Conservation (phyloP, 2,329 filamentous ascomycete species). For the Pseudogymnoascus sp. region DNA sequence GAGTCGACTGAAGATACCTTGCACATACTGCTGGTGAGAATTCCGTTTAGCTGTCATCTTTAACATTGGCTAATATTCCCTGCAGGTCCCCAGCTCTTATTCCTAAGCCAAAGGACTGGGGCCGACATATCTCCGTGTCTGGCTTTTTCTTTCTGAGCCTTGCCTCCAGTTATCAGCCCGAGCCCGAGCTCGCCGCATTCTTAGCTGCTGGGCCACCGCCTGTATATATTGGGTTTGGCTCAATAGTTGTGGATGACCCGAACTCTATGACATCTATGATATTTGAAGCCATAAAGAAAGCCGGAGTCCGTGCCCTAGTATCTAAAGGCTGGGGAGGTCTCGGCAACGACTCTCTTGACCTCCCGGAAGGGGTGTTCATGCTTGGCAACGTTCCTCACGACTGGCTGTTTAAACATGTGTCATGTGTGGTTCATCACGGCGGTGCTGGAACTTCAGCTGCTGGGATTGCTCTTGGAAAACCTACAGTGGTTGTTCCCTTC, state of each 20-base stretch:
- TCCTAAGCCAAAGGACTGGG: slow-evolving; percentile 61
- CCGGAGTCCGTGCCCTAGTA: slow-evolving; percentile 62
- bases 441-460: slow-evolving; percentile 70
- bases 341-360: slow-evolving; percentile 41
- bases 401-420: slow-evolving; percentile 63
- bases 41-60: not conserved
- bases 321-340: slow-evolving; percentile 70
- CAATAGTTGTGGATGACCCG: slow-evolving; percentile 66
- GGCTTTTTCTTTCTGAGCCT: slow-evolving; percentile 72
- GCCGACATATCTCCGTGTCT: slow-evolving; percentile 60
- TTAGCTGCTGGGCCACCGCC: slow-evolving; percentile 48
- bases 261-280: slow-evolving; percentile 61
- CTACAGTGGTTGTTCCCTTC: slow-evolving; percentile 70
- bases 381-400: slow-evolving; percentile 68
- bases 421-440: slow-evolving; percentile 65
- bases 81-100: slow-evolving; percentile 48
- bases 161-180: slow-evolving; percentile 51
- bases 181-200: slow-evolving; percentile 46
- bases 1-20: slow-evolving; percentile 65
- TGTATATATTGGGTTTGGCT: slow-evolving; percentile 69
- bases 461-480: slow-evolving; percentile 60
- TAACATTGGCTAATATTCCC: not conserved
- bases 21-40: slow-evolving; percentile 57
- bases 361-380: slow-evolving; percentile 59
- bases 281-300: slow-evolving; percentile 55